Base-by-base conservation (phyloP, 176 grass and related monocot species). In the Melocanna baccifera region DNA sequence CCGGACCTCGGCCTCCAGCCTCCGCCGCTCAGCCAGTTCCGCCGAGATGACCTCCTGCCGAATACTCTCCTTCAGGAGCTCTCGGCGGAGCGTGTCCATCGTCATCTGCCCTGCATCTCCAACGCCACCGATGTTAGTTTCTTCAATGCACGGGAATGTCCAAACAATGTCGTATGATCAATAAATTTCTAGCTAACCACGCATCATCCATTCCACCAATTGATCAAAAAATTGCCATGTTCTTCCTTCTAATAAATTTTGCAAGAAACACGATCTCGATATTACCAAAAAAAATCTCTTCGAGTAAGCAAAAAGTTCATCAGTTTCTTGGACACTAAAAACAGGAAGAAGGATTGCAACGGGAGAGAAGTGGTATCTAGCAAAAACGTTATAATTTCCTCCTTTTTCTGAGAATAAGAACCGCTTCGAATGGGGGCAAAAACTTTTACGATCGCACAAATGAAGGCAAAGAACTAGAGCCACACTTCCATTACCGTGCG, bases 21-120 rank as follows among this genome's bases (percentile, higher is more conserved):
- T 19, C 25, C 19, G 46, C 71, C 16, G 46, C 78, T 26, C 14
- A 1, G 69, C 77, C 36, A 42, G 41, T 12, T 88, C 80, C 0
- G 45, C 45, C 2, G 61, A 1, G 14, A 84, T 88, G 47, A 73
- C 15, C 22, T 73, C 67, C 58, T 88, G 75, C 20, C 46, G 47
- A 43, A 84, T 47, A 15, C 4, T 2, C 75, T 88, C 81, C 13
- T 46, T 9, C 67, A 16, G 13, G 15, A 88, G 80, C 57, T 84
- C 75, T 75, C 14, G 14, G 9, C 57, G 74, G 26, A 88, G 74
- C 15, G 26, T 67, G 20, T 88, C 67, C 1, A 88, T 19, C 34
- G 19, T 72, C 74, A 29, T 46, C 10, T 47, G 34, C 19, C 8
- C 86, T 83, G 80, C 74, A 72, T 42, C 55, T 25, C 72, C 22